Conservation (phyloP, 1,284 basidiomycete species). For the Vanrija humicola region DNA sequence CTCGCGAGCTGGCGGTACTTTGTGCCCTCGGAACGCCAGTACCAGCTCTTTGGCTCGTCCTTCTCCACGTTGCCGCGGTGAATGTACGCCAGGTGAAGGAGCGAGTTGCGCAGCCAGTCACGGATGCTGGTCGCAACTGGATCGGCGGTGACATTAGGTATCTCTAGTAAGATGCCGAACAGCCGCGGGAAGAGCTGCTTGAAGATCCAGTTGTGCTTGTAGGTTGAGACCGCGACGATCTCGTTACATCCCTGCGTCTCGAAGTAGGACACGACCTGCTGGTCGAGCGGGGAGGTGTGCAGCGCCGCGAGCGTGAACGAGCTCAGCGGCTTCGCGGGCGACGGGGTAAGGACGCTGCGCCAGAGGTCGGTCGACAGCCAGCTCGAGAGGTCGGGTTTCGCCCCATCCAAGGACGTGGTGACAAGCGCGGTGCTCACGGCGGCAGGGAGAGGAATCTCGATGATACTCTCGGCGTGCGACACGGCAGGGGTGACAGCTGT, state of each 20-base stretch:
- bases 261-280: conserved; percentile 18
- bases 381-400: background rate
- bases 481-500: too few relatives aligned
- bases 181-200: conserved; percentile 19
- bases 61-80: conserved; percentile 18
- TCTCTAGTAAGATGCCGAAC: conserved; percentile 2
- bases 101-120: conserved; percentile 14
- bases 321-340: conserved; percentile 1
- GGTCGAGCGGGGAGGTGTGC: conserved; percentile 1
- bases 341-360: conserved; percentile 1
- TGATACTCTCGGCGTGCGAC: too few relatives aligned
- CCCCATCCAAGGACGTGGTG: too few relatives aligned
- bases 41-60: conserved; percentile 6
- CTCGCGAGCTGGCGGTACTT: conserved; percentile 10
- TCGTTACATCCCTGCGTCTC: conserved; percentile 19
- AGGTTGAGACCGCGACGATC: conserved; percentile 11
- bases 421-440: too few relatives aligned
- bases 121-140: conserved; percentile 1
- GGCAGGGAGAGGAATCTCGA: too few relatives aligned
- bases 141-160: background rate
- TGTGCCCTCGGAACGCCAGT: conserved; percentile 7
- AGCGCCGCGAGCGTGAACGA: conserved; percentile 10
- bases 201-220: conserved; percentile 24
- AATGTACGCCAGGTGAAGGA: conserved; percentile 18
- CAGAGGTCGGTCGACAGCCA: background rate